Evolutionary conservation across 1,139 yeast genomes (phyloP), one percentile per base, ranked within the genome.

Genomic region (Sugiyamaella castrensis): DNA sequence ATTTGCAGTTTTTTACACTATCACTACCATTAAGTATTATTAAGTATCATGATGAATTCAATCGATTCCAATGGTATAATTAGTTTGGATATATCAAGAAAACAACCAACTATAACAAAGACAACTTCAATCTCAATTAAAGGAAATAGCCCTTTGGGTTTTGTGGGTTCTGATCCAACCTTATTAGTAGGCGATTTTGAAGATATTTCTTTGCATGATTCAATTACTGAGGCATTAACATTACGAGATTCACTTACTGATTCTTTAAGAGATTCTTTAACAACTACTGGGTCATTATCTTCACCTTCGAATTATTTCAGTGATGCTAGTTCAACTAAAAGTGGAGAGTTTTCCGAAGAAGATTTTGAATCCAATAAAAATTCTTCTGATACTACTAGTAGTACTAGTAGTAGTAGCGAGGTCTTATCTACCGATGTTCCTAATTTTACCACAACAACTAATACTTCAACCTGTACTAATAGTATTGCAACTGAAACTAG

Each of bases 161-260:
- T 41, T 4, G 41, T 19, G 5, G 24, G 24, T 19, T 19, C 47
- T 4, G 41, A 43, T 26, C 40, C 46, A 2, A 29, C 32, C 37
- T 46, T 56, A 15, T 37, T 58, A 40, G 54, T 52, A 1, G 61
- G 54, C 34, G 65, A 62, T 46, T 62, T 62, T 51, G 65, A 62
- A 43, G 65, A 62, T 40, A 59, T 62, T 40, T 55, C 60, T 8
- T 53, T 62, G 40, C 19, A 41, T 2, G 29, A 13, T 12, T 13
- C 29, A 8, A 35, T 42, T 36, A 29, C 37, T n/a, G 32, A 35
- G 12, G 5, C 24, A 5, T 19, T 19, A 19, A 19, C 24, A 19
- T 19, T 19, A 19, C 13, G 40, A 26, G 35, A 27, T 10, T 42
- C 46, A 5, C 34, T 36, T n/a, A 35, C 34, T 11, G 50, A 43